Evolutionary conservation across 225 moss, liverwort and hornwort species (phyloP).

Genomic region (Marchantia paleacea): DNA sequence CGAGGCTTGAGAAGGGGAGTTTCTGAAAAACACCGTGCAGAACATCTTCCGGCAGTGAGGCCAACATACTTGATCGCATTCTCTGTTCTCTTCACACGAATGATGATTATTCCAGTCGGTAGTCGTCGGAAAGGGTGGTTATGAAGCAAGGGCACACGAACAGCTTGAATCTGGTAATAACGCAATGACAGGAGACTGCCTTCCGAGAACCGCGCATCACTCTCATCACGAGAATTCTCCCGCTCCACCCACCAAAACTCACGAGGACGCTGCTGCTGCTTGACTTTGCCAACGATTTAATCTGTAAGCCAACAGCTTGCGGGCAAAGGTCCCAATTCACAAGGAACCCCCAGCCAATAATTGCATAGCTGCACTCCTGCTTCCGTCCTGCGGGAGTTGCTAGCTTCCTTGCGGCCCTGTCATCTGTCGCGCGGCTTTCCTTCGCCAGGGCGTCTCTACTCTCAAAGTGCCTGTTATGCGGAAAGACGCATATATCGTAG

Average conservation of each 20-base stretch:
- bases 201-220: conserved; percentile 16
- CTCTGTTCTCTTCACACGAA: neutral
- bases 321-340: neutral
- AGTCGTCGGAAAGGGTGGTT: neutral
- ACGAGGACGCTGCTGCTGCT: neutral
- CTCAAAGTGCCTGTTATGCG: neutral
- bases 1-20: conserved; percentile 35
- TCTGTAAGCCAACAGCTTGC: neutral
- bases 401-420: neutral
- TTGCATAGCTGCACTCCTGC: neutral
- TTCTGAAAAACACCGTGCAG: conserved; percentile 23
- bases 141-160: neutral
- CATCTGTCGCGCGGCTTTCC: neutral
- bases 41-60: conserved; percentile 26
- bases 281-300: neutral
- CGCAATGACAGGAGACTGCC: conserved; percentile 21
- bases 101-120: neutral
- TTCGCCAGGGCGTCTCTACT: neutral
- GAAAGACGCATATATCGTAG: conserved; percentile 9
- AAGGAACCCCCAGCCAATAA: neutral
- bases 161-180: neutral
- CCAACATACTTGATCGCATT: conserved; percentile 27
- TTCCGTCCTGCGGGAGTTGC: neutral
- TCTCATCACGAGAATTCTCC: conserved; percentile 11
- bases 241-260: neutral